phyloP scores from a whole-genome alignment of 1,139 yeast genomes.

The Geotrichum bryndzae region DNA sequence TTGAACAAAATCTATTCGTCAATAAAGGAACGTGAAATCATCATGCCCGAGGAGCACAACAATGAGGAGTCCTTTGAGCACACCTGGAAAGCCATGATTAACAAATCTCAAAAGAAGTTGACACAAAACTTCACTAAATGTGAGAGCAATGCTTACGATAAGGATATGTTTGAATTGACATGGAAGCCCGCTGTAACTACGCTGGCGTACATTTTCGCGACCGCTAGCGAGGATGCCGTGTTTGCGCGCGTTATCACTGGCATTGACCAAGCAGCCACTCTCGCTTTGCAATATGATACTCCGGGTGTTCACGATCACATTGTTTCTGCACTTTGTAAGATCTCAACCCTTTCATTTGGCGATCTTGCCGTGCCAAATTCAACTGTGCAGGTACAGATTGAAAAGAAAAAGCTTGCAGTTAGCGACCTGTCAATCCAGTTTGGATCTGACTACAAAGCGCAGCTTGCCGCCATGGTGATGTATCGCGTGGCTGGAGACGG shows the following conservation, averaged over 20 bases:
- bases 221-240: constrained; percentile 85
- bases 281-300: constrained; percentile 61
- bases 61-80: constrained; percentile 84
- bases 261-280: constrained; percentile 73
- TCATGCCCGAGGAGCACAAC: constrained; percentile 97
- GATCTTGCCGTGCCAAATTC: constrained; percentile 35
- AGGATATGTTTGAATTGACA: constrained; percentile 55
- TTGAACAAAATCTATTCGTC: constrained; percentile 73
- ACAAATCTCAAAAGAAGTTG: constrained; percentile 35
- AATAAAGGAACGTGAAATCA: constrained; percentile 79
- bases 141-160: constrained; percentile 50
- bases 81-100: constrained; percentile 80
- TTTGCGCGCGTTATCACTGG: constrained; percentile 81
- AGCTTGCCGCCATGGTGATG: constrained; percentile 76
- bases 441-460: constrained; percentile 90
- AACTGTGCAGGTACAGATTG: constrained; percentile 40
- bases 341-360: constrained; percentile 42
- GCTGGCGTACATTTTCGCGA: constrained; percentile 67
- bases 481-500: constrained; percentile 50
- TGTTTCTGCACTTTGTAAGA: constrained; percentile 56
- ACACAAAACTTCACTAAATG: constrained; percentile 29
- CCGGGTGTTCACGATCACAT: constrained; percentile 57
- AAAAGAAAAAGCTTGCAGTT: constrained; percentile 54
- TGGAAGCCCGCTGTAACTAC: constrained; percentile 63
- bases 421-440: constrained; percentile 76